Percentiles rank a stretch among this genome's conserved stretches.
phyloP scores from a whole-genome alignment of 345 rosid genomes.

The Aquilaria malaccensis region DNA sequence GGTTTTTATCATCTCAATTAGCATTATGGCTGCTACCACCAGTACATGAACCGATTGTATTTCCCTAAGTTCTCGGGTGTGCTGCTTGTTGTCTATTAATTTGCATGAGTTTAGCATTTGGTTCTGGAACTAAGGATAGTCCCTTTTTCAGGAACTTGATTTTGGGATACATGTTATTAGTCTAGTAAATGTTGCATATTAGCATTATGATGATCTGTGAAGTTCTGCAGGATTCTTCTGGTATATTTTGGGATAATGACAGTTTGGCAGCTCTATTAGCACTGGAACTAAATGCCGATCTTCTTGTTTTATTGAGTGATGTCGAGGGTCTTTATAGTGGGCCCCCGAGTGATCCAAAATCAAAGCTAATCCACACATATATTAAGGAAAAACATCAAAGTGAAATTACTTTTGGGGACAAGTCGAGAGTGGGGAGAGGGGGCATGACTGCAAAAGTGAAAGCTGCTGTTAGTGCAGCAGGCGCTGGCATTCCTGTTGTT shows the following conservation, averaged over 20 bases:
- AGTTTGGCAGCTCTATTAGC: conserved; percentile 95
- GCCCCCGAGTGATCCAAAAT: conserved; percentile 87
- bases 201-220: not conserved
- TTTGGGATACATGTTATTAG: too few relatives aligned
- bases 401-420: conserved; percentile 95
- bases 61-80: too few relatives aligned
- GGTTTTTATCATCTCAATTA: too few relatives aligned
- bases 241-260: conserved; percentile 99
- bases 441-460: conserved; percentile 99
- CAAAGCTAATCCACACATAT: conserved; percentile 86
- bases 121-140: too few relatives aligned
- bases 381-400: conserved; percentile 69
- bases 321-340: conserved; percentile 97
- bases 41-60: too few relatives aligned
- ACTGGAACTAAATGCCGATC: conserved; percentile 90
- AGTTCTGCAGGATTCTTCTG: conserved; percentile 82
- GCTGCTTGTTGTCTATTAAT: too few relatives aligned
- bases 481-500: conserved; percentile 90
- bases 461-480: conserved; percentile 91
- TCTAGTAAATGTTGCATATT: too few relatives aligned
- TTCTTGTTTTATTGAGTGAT: conserved; percentile 88
- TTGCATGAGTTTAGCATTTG: too few relatives aligned
- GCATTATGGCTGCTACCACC: too few relatives aligned
- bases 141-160: too few relatives aligned
- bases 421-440: conserved; percentile 98